A percentile compares a stretch with the other conserved stretches of the same genome.
phyloP scores from a whole-genome alignment of 331 rosid species.

The Prunus yedoensis region DNA sequence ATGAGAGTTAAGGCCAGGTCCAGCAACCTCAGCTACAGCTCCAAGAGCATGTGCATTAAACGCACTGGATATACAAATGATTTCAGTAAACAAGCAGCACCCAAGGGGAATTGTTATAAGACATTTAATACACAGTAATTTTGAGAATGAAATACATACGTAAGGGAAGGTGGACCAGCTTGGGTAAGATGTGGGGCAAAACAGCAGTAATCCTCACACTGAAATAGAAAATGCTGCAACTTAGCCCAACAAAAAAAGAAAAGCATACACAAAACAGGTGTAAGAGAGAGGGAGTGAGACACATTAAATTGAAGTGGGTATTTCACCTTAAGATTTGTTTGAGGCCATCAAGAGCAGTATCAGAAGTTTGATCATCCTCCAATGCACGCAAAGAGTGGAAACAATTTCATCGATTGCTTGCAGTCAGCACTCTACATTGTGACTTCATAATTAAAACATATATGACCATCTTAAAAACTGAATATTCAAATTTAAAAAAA shows the following conservation, averaged over 20 bases:
- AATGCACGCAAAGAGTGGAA: conserved; percentile 89
- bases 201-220: conserved; percentile 94
- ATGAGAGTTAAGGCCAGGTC: conserved; percentile 80
- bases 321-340: conserved; percentile 91
- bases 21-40: conserved; percentile 96
- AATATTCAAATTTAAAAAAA: conserved; percentile 3
- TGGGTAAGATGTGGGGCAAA: conserved; percentile 93
- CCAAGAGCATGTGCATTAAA: conserved; percentile 93
- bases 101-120: background rate
- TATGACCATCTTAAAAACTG: background rate
- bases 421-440: conserved; percentile 81
- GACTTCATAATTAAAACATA: conserved; percentile 19
- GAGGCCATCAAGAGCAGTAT: conserved; percentile 96
- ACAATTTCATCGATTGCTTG: conserved; percentile 98
- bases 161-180: conserved; percentile 88
- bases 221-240: conserved; percentile 19
- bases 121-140: conserved; percentile 13
- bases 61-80: conserved; percentile 54
- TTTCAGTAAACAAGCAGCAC: conserved; percentile 8
- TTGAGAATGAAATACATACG: conserved; percentile 51
- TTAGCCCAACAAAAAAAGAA: conserved; percentile 23
- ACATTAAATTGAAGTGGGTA: background rate
- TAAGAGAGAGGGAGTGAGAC: background rate
- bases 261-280: background rate
- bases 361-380: conserved; percentile 89